Evolutionary conservation across 179 eudicot genomes (phyloP), one percentile per base, ranked within the genome.

Genomic region (Beta corolliflora): DNA sequence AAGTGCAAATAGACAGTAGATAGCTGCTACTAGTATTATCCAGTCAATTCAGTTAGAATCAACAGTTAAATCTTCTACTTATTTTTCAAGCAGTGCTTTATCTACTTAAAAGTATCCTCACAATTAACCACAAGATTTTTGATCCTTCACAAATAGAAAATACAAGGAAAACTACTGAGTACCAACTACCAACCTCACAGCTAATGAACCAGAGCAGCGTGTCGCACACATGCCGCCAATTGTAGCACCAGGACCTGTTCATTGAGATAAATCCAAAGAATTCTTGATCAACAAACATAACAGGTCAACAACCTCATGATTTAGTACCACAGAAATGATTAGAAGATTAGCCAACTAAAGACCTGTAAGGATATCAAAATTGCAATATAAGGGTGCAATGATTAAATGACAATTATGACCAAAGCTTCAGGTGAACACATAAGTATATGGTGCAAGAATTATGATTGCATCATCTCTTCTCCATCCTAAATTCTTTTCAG

Each of bases 161-260:
- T 7, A 68, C 69, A 15, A 63, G 23, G 53, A 80, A 21, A 41
- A 76, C 69, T 21, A 69, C 52, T 15, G 66, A 60, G 83, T 36
- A 36, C 4, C 41, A 36, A 36, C 23, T 59, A 80, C 84, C 73
- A 83, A 94, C 99, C 99, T 96, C 84, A 94, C 99, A 73, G 99
- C 99, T 82, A 96, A 89, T 73, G 99, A 96, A 85, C 99, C 99
- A 77, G 99, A 96, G 87, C 99, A 96, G 53, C 99, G 99, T 7
- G 99, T 96, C 29, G 97, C 99, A 89, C 99, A 96, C 99, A 96
- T 96, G 64, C 99, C 99, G 29, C 99, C 99, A 79, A 96, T 92
- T 81, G 99, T 93, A 84, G 99, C 99, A 74, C 99, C 99, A 80
- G 99, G 99, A 77, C 99, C 99, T 96, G 90, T 65, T 71, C 79